Percentiles rank a stretch among this genome's conserved stretches.
These are phyloP conservation scores for Paraphoma chrysanthemicola DNA, from an alignment of 2,329 filamentous ascomycete species.

Conservation along the genomic window DNA sequence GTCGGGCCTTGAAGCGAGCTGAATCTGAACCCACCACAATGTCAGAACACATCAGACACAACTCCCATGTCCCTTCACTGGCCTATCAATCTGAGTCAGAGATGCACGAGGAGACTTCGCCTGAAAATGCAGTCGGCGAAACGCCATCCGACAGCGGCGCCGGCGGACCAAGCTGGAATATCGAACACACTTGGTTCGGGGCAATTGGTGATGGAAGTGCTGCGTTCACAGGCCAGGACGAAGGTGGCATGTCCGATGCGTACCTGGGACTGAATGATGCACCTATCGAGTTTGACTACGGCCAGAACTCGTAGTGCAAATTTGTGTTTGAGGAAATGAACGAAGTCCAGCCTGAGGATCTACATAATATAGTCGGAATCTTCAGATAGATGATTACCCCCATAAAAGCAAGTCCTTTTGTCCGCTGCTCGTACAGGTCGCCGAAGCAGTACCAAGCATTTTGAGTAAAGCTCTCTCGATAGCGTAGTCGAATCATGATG, in stretches of 20 bases:
- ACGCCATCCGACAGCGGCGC: conserved; percentile 9
- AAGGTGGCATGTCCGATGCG: not conserved
- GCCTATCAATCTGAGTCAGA: conserved; percentile 11
- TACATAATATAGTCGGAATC: too few species aligned
- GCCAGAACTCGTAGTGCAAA: too few species aligned
- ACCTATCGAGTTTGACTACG: not conserved
- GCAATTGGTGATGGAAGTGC: not conserved
- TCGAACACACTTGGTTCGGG: conserved; percentile 10
- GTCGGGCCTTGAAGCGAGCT: not conserved
- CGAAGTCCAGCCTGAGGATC: too few species aligned
- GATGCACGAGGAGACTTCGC: conserved; percentile 10
- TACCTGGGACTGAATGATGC: not conserved
- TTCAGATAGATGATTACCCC: too few species aligned
- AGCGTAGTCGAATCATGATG: too few species aligned
- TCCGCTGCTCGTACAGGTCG: too few species aligned
- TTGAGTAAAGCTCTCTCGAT: too few species aligned
- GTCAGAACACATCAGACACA: not conserved
- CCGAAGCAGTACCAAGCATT: too few species aligned
- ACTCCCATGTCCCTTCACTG: not conserved
- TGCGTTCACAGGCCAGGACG: not conserved
- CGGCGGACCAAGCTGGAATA: not conserved
- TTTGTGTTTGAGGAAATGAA: too few species aligned
- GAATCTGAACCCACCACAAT: not conserved
- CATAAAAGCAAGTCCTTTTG: too few species aligned
- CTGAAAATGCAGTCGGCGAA: conserved; percentile 6